phyloP scores from a whole-genome alignment of 495 filamentous ascomycete species.

The Neurospora hispaniola region DNA sequence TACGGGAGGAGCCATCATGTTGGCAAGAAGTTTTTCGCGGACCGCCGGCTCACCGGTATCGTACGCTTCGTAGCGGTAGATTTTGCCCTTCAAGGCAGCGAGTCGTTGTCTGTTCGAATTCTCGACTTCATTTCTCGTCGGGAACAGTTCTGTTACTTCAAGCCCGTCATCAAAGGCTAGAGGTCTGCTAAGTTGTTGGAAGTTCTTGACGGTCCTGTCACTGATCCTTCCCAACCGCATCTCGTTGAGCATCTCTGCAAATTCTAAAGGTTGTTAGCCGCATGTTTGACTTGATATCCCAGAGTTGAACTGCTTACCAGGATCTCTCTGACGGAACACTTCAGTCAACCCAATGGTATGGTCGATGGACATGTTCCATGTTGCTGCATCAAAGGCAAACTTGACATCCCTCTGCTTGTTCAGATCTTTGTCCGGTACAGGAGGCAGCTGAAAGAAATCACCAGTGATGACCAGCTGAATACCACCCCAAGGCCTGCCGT shows the following conservation, averaged over 20 bases:
- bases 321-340: constrained; percentile 92
- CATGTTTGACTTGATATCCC: neutral
- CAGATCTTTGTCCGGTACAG: constrained; percentile 59
- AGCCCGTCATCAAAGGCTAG: constrained; percentile 65
- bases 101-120: constrained; percentile 70
- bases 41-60: constrained; percentile 66
- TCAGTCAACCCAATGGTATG: constrained; percentile 94
- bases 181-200: constrained; percentile 58
- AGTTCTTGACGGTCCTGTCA: constrained; percentile 55
- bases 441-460: constrained; percentile 95
- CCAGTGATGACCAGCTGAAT: constrained; percentile 95
- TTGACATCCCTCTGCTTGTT: constrained; percentile 54
- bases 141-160: constrained; percentile 89
- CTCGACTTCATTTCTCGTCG: constrained; percentile 85
- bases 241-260: constrained; percentile 92
- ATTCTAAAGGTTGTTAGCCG: constrained; percentile 40
- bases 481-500: constrained; percentile 86
- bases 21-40: constrained; percentile 69
- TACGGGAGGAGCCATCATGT: constrained; percentile 79
- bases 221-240: constrained; percentile 82
- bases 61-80: constrained; percentile 53
- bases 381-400: constrained; percentile 85
- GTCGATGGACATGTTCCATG: constrained; percentile 84
- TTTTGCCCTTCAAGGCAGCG: constrained; percentile 54
- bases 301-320: constrained; percentile 40